Conservation (phyloP, 176 grass and related monocot species). For the Oryza meridionalis region DNA sequence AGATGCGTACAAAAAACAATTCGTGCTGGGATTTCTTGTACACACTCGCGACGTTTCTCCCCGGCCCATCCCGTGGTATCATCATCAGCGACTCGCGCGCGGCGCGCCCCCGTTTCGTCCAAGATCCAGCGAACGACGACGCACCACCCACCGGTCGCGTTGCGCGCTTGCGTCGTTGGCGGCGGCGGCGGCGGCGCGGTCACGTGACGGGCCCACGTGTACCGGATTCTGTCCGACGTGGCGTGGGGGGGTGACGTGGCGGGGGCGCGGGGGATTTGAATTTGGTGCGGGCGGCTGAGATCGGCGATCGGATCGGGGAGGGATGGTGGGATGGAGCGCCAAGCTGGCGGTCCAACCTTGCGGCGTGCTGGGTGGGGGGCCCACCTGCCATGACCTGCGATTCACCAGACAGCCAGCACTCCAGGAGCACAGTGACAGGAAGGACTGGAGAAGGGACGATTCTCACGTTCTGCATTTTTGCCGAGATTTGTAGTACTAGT, state of each 20-base stretch:
- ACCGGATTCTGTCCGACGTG: not conserved
- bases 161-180: not conserved
- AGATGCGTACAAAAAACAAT: not conserved
- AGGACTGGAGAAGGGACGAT: too few species aligned
- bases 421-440: not conserved
- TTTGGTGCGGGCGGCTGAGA: not conserved
- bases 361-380: not conserved
- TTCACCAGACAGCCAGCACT: not conserved
- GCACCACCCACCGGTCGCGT: too few species aligned
- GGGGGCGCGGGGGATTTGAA: constrained; percentile 22
- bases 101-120: too few species aligned
- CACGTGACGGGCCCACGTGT: not conserved
- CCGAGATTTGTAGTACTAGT: too few species aligned
- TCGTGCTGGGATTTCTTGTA: not conserved
- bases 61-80: not conserved
- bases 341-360: constrained; percentile 41
- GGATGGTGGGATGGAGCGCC: not conserved
- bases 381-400: not conserved
- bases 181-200: not conserved
- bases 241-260: not conserved
- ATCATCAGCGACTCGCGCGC: too few species aligned
- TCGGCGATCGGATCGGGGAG: not conserved
- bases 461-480: too few species aligned
- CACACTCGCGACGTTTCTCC: not conserved
- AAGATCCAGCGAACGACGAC: not conserved